phyloP scores from a whole-genome alignment of 2,329 filamentous ascomycete genomes.

The Epichloe bromicola region DNA sequence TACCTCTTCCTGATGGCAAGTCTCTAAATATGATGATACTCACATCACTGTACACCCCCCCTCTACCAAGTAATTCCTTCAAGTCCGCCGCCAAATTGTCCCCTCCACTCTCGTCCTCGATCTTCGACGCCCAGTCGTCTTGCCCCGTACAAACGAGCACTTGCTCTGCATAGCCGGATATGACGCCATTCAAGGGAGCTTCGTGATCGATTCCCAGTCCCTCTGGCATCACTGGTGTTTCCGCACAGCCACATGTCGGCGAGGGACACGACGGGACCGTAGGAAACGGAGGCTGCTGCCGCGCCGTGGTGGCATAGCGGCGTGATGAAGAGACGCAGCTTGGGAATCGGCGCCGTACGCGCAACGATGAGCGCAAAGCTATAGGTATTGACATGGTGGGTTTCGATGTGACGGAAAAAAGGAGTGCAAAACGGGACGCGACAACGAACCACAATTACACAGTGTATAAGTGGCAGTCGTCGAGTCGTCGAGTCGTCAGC shows the following conservation, averaged over 20 bases:
- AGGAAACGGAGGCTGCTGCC: slow-evolving; percentile 20
- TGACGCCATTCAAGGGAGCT: slow-evolving; percentile 59
- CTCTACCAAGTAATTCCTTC: slow-evolving; percentile 54
- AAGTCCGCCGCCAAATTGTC: slow-evolving; percentile 59
- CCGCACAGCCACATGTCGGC: slow-evolving; percentile 63
- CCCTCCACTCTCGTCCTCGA: slow-evolving; percentile 64
- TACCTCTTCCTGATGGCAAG: no score
- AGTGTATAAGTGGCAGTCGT: no score
- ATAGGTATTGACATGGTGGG: slow-evolving; percentile 3
- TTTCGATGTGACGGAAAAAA: background rate
- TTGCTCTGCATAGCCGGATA: slow-evolving; percentile 68
- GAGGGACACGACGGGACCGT: slow-evolving; percentile 51
- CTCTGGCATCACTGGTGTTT: slow-evolving; percentile 48
- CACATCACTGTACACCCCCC: slow-evolving; percentile 56
- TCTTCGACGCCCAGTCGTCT: slow-evolving; percentile 68
- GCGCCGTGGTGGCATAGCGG: slow-evolving; percentile 10
- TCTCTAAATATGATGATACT: slow-evolving; percentile 15
- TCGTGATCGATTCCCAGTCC: slow-evolving; percentile 64
- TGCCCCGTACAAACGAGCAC: slow-evolving; percentile 72
- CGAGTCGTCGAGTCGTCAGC: background rate
- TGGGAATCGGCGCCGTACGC: background rate
- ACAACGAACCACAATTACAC: no score
- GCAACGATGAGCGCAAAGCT: background rate
- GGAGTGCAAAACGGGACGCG: no score
- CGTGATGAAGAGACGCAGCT: background rate